A percentile compares a stretch with the other conserved stretches of the same genome.
phyloP scores from a whole-genome alignment of 2,329 filamentous ascomycete genomes.

The Aureobasidium pullulans region DNA sequence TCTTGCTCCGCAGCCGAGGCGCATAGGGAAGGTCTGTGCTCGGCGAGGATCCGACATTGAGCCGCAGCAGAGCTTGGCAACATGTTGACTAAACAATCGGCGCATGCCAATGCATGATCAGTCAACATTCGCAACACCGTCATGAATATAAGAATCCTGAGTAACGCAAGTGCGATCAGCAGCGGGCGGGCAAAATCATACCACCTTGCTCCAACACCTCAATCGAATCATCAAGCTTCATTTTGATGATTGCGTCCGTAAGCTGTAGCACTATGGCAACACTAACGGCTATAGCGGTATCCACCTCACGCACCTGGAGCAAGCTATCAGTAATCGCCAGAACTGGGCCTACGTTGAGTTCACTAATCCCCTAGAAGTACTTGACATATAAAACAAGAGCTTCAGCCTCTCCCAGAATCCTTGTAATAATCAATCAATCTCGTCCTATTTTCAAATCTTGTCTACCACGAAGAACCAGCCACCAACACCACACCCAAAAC shows the following conservation, averaged over 20 bases:
- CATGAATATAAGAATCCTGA: not conserved
- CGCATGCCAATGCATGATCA: not conserved
- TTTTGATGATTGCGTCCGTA: not conserved
- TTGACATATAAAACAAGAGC: not conserved
- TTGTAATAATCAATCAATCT: no score
- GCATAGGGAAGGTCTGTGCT: no score
- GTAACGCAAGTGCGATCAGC: not conserved
- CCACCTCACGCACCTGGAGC: not conserved
- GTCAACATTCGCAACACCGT: not conserved
- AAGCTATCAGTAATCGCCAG: constrained; percentile 1
- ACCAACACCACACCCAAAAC: not conserved
- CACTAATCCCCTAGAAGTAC: not conserved
- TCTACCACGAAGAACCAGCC: not conserved
- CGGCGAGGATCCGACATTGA: no score
- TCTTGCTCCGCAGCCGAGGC: no score
- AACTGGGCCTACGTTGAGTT: not conserved
- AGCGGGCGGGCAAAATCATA: not conserved
- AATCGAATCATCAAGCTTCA: not conserved
- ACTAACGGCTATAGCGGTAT: constrained; percentile 1
- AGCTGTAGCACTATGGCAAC: not conserved
- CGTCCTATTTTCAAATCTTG: not conserved
- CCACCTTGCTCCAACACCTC: no score
- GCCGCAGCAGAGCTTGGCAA: no score
- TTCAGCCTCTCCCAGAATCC: not conserved
- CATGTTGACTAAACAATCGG: not conserved